A percentile compares a stretch with the other conserved stretches of the same genome.
Conservation (phyloP, 345 rosid species). For the Punica granatum region DNA sequence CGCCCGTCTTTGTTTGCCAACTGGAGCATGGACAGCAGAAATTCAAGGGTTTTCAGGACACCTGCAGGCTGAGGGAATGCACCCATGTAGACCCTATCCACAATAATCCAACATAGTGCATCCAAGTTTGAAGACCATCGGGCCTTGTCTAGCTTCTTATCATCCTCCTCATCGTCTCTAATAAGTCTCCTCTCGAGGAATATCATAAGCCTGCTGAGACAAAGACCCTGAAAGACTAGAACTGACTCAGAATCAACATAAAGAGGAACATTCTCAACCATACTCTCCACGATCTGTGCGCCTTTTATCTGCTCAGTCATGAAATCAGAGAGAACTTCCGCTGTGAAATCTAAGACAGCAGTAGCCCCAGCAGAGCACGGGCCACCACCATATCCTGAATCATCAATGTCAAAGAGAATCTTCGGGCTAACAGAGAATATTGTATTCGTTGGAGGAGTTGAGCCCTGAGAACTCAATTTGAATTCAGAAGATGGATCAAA, state of each 20-base stretch:
- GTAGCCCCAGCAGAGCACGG: conserved; percentile 99
- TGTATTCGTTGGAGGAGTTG: conserved; percentile 36
- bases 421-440: conserved; percentile 55
- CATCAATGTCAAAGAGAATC: conserved; percentile 80
- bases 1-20: conserved; percentile 96
- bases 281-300: conserved; percentile 63
- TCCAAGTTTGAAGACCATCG: conserved; percentile 94
- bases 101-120: conserved; percentile 92
- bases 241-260: conserved; percentile 86
- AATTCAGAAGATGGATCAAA: conserved; percentile 60
- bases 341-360: conserved; percentile 90
- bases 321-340: conserved; percentile 92
- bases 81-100: conserved; percentile 95
- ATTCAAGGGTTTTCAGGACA: conserved; percentile 79
- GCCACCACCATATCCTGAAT: conserved; percentile 96
- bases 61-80: conserved; percentile 83
- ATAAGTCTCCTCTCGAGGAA: conserved; percentile 93
- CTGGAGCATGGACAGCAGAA: conserved; percentile 90
- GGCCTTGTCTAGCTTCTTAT: conserved; percentile 80
- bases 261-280: conserved; percentile 83
- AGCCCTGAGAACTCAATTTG: conserved; percentile 55
- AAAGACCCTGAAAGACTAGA: conserved; percentile 89
- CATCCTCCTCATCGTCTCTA: conserved; percentile 98
- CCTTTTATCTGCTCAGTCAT: conserved; percentile 89
- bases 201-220: conserved; percentile 89